Conservation (phyloP, 2,329 filamentous ascomycete genomes). For the Hymenoscyphus albidus region DNA sequence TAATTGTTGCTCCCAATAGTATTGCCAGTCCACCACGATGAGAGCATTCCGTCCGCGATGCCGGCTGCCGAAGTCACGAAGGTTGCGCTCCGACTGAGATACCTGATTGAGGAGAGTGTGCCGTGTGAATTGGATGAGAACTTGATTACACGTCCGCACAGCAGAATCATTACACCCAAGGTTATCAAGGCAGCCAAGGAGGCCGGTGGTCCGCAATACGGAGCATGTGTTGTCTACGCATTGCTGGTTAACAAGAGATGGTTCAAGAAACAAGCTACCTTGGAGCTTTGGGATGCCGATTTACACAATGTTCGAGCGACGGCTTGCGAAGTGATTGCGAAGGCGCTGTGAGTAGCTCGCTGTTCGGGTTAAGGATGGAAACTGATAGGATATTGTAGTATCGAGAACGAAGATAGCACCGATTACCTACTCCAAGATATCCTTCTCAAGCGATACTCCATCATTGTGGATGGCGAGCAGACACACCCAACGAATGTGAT, state of each 20-base stretch:
- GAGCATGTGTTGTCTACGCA: constrained; percentile 62
- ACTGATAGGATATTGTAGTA: constrained; percentile 46
- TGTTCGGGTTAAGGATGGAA: background rate
- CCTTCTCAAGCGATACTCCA: constrained; percentile 84
- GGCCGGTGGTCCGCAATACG: constrained; percentile 72
- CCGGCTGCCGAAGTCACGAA: constrained; percentile 80
- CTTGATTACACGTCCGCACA: constrained; percentile 74
- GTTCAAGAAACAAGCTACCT: constrained; percentile 73
- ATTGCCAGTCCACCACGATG: constrained; percentile 59
- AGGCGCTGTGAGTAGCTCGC: constrained; percentile 52
- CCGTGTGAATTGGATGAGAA: constrained; percentile 83
- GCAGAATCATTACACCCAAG: constrained; percentile 73
- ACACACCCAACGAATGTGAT: constrained; percentile 81
- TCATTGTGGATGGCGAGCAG: constrained; percentile 66
- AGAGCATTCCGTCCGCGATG: constrained; percentile 61
- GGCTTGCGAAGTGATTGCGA: constrained; percentile 90
- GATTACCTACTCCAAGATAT: constrained; percentile 75
- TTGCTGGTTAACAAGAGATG: constrained; percentile 47
- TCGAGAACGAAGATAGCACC: constrained; percentile 78
- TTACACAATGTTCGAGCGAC: constrained; percentile 73
- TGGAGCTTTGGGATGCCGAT: constrained; percentile 90
- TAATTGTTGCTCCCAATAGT: constrained; percentile 44
- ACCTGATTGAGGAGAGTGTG: constrained; percentile 83
- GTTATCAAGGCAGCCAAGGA: constrained; percentile 79
- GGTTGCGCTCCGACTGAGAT: constrained; percentile 82